A percentile compares a stretch with the other conserved stretches of the same genome.
These are phyloP conservation scores for Cordyceps cateniannulata DNA, from an alignment of 2,329 filamentous ascomycete species.

Conservation along the genomic window DNA sequence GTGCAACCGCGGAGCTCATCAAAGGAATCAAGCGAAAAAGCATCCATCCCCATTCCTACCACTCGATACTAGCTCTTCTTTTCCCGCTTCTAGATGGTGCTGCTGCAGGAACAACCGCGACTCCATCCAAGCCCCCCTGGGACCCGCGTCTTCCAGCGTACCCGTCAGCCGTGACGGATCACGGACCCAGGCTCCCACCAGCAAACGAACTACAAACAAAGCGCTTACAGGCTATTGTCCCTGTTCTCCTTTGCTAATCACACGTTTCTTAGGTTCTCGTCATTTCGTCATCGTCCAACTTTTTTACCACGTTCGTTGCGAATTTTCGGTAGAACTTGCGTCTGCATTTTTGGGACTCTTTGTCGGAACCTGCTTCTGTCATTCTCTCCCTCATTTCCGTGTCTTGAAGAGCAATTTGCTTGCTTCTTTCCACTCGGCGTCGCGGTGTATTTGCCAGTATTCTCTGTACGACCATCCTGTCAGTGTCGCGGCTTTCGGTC, in stretches of 20 bases:
- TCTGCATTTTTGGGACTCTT: constrained; percentile 22
- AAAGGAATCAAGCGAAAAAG: background rate
- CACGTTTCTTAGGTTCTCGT: constrained; percentile 31
- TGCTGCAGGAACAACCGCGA: background rate
- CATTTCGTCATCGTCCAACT: constrained; percentile 34
- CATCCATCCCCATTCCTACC: background rate
- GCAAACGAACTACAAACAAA: constrained; percentile 10
- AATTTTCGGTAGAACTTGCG: constrained; percentile 32
- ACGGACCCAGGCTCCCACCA: background rate
- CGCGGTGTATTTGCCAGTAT: constrained; percentile 11
- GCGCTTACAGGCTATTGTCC: background rate
- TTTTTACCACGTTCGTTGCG: constrained; percentile 34
- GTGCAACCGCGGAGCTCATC: background rate
- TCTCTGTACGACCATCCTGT: constrained; percentile 12
- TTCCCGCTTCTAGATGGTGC: background rate
- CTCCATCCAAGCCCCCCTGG: background rate
- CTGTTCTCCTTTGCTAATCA: constrained; percentile 16
- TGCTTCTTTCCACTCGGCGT: constrained; percentile 10
- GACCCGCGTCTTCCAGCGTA: constrained; percentile 7
- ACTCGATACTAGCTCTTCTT: background rate
- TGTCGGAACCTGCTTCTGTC: constrained; percentile 21
- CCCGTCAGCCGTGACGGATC: constrained; percentile 8
- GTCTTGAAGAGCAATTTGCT: constrained; percentile 12
- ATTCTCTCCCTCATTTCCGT: constrained; percentile 16
- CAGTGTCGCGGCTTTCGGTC: constrained; percentile 10